A percentile compares a stretch with the other conserved stretches of the same genome.
These are phyloP conservation scores for Schizonepeta tenuifolia DNA, from an alignment of 257 asterid species.

Conservation along the genomic window DNA sequence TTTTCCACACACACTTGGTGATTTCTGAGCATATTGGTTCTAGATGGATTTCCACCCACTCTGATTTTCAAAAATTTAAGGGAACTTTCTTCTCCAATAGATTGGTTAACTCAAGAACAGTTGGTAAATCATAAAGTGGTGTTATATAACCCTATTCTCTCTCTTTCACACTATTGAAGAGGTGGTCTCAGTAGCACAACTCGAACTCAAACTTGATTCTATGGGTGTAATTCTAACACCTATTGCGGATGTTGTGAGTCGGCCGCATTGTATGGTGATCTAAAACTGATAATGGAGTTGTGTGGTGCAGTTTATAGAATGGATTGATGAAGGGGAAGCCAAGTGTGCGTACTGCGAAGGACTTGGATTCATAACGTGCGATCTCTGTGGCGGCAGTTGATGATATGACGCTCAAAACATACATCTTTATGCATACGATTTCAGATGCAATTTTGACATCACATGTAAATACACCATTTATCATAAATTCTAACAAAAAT, in stretches of 20 bases:
- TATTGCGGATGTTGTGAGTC: too few relatives aligned
- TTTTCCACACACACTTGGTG: not conserved
- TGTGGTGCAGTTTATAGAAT: conserved; percentile 82
- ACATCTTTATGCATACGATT: not conserved
- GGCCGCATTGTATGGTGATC: not conserved
- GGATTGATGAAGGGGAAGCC: conserved; percentile 75
- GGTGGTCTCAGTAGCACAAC: not conserved
- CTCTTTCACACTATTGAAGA: not conserved
- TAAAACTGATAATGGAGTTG: not conserved
- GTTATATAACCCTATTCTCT: not conserved
- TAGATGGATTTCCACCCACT: not conserved
- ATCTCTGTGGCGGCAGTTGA: conserved; percentile 54
- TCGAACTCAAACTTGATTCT: not conserved
- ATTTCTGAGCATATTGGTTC: not conserved
- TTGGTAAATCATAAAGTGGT: not conserved
- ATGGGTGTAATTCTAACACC: not conserved
- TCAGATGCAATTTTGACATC: not conserved
- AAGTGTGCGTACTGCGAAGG: conserved; percentile 93
- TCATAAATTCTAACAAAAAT: not conserved
- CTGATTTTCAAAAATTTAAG: not conserved
- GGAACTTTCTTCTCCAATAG: not conserved
- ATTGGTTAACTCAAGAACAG: not conserved
- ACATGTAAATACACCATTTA: not conserved
- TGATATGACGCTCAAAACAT: not conserved
- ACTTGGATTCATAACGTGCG: conserved; percentile 64